Evolutionary conservation across 495 filamentous ascomycete species (phyloP), one percentile per base, ranked within the genome.

Genomic region (Talaromyces stipitatus): DNA sequence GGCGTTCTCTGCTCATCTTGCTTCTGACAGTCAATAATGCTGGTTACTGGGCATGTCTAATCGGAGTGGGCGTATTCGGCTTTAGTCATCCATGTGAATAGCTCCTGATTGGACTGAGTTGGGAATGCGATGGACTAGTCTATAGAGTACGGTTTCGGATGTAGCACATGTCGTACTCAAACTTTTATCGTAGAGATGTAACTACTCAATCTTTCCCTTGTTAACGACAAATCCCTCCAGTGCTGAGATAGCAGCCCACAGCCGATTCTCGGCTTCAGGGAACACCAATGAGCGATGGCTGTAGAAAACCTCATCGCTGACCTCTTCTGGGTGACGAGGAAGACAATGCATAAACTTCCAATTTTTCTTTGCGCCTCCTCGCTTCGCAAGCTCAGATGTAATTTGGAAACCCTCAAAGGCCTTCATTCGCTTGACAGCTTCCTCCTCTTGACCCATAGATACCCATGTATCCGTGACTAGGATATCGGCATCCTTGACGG

Each of bases 321-420:
- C 94, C 73, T 98, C 94, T 72, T 98, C 92, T 0, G 79, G 82
- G 62, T 98, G 91, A 52, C 94, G 81, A n/a, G 94, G 94, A 52
- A 98, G 71, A 67, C 94, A 98, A 78, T 98, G 94, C 94, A 98
- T 97, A 66, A 97, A 98, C 72, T 89, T 91, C 94, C 94, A 98
- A 58, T 79, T 78, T 29, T 86, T 78, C 67, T 95, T 95, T 11
- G 94, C 94, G 28, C 90, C 90, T 38, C 92, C 94, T 45, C 84
- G 79, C 72, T 85, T 78, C 2, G 90, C 94, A 32, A 98, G 72
- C 48, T 89, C 87, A 11, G 82, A 72, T 2, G 91, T 95, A 61
- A 98, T 86, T 68, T 96, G 92, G 70, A 90, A 98, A 29, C 92
- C 91, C 27, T 80, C 78, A 64, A 98, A 98, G 26, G 84, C 89